These are phyloP conservation scores for Russula brevipes DNA, from an alignment of 768 basidiomycete genomes.

Conservation along the genomic window DNA sequence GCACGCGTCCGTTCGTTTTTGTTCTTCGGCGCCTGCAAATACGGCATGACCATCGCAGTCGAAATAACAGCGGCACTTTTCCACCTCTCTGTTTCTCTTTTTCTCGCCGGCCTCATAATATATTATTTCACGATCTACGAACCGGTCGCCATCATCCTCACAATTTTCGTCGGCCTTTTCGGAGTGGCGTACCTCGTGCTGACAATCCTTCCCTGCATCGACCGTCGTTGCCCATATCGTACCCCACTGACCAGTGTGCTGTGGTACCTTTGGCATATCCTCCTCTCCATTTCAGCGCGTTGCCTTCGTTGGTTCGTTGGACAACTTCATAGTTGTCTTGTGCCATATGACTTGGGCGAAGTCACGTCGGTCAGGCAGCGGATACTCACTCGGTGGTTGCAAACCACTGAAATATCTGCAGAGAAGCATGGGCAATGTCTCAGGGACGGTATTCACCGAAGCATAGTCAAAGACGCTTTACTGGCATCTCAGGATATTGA, in stretches of 20 bases:
- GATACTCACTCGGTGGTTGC: not conserved
- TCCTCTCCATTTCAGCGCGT: not conserved
- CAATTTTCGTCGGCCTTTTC: conserved; percentile 5
- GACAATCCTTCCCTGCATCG: conserved; percentile 21
- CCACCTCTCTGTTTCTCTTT: conserved; percentile 45
- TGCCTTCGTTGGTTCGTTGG: conserved; percentile 3
- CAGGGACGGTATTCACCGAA: conserved; percentile 1
- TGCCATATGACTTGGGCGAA: conserved; percentile 4
- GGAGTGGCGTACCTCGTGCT: conserved; percentile 17
- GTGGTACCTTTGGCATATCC: conserved; percentile 4
- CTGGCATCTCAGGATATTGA: not conserved
- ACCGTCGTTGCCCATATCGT: conserved; percentile 23
- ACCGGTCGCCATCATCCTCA: conserved; percentile 12
- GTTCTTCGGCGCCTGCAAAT: conserved; percentile 38
- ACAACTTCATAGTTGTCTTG: not conserved
- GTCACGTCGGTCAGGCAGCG: not conserved
- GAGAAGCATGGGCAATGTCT: not conserved
- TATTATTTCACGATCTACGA: conserved; percentile 37
- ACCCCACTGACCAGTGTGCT: conserved; percentile 20
- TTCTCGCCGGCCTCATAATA: conserved; percentile 44
- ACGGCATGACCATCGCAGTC: conserved; percentile 38
- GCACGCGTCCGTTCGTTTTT: conserved; percentile 37
- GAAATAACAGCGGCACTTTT: conserved; percentile 42
- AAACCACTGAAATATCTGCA: not conserved
- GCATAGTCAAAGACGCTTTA: not conserved